These are phyloP conservation scores for Aspergillus floridensis DNA, from an alignment of 2,329 filamentous ascomycete species.

Conservation along the genomic window DNA sequence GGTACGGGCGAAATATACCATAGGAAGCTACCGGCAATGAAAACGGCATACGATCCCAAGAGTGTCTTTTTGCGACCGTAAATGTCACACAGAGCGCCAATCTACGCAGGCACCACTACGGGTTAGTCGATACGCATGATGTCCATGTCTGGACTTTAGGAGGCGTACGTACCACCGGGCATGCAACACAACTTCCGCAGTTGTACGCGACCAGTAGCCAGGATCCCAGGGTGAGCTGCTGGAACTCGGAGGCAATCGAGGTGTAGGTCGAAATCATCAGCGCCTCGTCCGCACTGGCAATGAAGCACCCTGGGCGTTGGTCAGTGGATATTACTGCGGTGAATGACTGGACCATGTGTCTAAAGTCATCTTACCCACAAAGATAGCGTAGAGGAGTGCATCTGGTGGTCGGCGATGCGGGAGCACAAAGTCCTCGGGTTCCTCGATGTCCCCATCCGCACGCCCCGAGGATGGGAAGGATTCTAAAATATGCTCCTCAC, in stretches of 20 bases:
- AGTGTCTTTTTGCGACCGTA: constrained; percentile 46
- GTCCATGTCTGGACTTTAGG: not conserved
- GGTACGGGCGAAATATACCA: constrained; percentile 17
- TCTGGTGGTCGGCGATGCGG: too few relatives aligned
- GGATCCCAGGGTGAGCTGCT: constrained; percentile 39
- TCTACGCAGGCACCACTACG: constrained; percentile 17
- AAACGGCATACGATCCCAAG: constrained; percentile 36
- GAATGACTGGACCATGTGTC: too few relatives aligned
- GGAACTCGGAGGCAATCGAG: constrained; percentile 48
- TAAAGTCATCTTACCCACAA: too few relatives aligned
- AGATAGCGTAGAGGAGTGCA: too few relatives aligned
- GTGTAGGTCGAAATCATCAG: constrained; percentile 64
- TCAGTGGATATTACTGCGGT: too few relatives aligned
- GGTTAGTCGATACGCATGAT: too few relatives aligned
- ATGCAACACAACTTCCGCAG: constrained; percentile 42
- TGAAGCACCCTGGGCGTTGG: constrained; percentile 41
- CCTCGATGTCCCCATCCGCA: too few relatives aligned
- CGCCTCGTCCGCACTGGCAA: constrained; percentile 60
- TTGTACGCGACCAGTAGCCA: constrained; percentile 48
- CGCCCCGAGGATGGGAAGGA: too few relatives aligned
- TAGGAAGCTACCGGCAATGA: constrained; percentile 15
- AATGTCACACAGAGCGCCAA: constrained; percentile 47
- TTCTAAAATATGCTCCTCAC: too few relatives aligned
- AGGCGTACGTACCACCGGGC: constrained; percentile 33
- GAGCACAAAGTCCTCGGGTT: too few relatives aligned